Percentiles rank a stretch among this genome's conserved stretches.
Conservation (phyloP, 2,329 filamentous ascomycete genomes). For the Ramularia endophylla region DNA sequence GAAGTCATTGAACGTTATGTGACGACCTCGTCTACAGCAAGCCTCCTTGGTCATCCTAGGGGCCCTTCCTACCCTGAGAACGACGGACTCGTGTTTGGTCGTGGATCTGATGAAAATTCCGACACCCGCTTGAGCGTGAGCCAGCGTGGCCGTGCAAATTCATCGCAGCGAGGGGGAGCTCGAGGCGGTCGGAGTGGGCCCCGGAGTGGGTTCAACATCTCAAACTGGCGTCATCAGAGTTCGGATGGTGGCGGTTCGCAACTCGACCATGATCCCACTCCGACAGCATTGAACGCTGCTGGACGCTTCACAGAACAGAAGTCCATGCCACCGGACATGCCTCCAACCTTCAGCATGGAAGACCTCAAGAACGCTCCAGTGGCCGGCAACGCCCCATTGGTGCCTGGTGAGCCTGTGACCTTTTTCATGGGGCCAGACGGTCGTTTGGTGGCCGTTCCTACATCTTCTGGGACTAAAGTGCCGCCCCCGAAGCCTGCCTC, state of each 20-base stretch:
- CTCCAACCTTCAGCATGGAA: too few relatives aligned
- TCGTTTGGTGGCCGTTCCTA: not conserved
- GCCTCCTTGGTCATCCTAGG: conserved; percentile 16
- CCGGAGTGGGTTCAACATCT: conserved; percentile 6
- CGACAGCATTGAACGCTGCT: conserved; percentile 4
- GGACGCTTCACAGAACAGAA: too few relatives aligned
- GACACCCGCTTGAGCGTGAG: conserved; percentile 2
- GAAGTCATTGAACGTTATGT: conserved; percentile 25
- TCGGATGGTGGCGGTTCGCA: conserved; percentile 2
- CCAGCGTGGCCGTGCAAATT: conserved; percentile 4
- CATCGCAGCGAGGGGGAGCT: conserved; percentile 5
- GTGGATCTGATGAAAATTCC: too few relatives aligned
- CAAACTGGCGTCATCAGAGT: conserved; percentile 1
- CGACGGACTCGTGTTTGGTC: conserved; percentile 1
- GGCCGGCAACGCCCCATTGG: conserved; percentile 1
- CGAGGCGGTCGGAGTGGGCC: conserved; percentile 13
- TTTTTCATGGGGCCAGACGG: conserved; percentile 5
- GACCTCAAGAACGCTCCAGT: too few relatives aligned
- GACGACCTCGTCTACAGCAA: conserved; percentile 14
- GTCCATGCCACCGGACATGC: too few relatives aligned
- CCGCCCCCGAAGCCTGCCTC: too few relatives aligned
- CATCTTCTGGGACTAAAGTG: too few relatives aligned
- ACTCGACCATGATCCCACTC: conserved; percentile 6
- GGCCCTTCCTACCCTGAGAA: conserved; percentile 13
- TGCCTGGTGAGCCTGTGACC: conserved; percentile 1